phyloP scores from a whole-genome alignment of 805 yeast species.

The Saturnispora galanensis region DNA sequence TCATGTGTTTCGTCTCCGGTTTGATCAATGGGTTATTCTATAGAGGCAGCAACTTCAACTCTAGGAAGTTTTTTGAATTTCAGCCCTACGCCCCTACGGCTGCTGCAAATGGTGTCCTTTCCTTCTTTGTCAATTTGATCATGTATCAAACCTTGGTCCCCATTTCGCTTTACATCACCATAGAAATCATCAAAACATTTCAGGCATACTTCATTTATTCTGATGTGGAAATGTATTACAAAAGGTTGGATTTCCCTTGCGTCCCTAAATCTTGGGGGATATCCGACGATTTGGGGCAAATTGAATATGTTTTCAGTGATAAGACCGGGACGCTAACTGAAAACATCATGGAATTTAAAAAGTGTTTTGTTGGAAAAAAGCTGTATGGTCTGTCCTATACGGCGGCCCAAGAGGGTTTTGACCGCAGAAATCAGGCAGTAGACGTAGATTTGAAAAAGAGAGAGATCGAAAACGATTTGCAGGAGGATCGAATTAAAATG shows the following conservation, averaged over 20 bases:
- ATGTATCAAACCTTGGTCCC: constrained; percentile 73
- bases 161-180: constrained; percentile 66
- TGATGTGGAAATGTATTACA: constrained; percentile 63
- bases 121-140: constrained; percentile 64
- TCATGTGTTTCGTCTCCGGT: constrained; percentile 61
- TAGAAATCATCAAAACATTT: constrained; percentile 68
- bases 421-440: constrained; percentile 48
- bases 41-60: constrained; percentile 28
- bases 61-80: constrained; percentile 50
- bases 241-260: constrained; percentile 61
- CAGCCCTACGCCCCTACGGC: constrained; percentile 51
- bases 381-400: constrained; percentile 70
- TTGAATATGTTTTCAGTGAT: constrained; percentile 73
- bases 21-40: constrained; percentile 60
- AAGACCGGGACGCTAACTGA: constrained; percentile 81
- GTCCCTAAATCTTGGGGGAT: constrained; percentile 77
- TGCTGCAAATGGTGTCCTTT: constrained; percentile 54
- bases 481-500: constrained; percentile 39
- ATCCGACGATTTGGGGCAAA: constrained; percentile 77
- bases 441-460: constrained; percentile 43
- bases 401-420: constrained; percentile 65
- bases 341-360: constrained; percentile 74
- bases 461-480: constrained; percentile 32
- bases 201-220: constrained; percentile 70
- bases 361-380: constrained; percentile 59